Evolutionary conservation across 2,329 filamentous ascomycete species (phyloP).

Genomic region (Akanthomyces muscarius): DNA sequence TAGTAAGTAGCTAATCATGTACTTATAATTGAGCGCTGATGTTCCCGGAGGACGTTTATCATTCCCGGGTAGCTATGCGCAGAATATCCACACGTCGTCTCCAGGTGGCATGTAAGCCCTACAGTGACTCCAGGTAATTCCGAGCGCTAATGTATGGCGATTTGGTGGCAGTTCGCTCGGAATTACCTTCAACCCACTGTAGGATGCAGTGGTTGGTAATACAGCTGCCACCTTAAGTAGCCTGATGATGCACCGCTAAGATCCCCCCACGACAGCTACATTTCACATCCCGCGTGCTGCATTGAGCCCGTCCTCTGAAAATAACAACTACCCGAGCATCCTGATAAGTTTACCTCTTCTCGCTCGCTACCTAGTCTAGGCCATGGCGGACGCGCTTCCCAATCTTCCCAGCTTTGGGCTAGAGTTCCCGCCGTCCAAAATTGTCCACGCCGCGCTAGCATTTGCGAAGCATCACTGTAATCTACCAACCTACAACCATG

Average conservation of each 20-base stretch:
- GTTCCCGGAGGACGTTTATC: neutral
- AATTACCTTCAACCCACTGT: too few relatives aligned
- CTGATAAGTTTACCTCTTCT: neutral
- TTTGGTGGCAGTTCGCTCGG: too few relatives aligned
- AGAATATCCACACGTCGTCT: neutral
- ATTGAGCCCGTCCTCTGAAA: neutral
- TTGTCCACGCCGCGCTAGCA: slow-evolving; percentile 1
- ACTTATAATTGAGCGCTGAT: too few relatives aligned
- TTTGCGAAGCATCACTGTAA: slow-evolving; percentile 17
- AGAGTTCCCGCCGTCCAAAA: neutral
- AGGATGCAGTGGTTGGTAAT: too few relatives aligned
- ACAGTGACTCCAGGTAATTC: too few relatives aligned
- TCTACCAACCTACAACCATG: slow-evolving; percentile 17
- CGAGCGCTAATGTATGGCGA: too few relatives aligned
- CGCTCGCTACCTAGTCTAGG: neutral
- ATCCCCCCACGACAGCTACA: neutral
- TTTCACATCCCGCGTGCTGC: neutral
- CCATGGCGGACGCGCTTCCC: neutral
- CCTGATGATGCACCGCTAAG: neutral
- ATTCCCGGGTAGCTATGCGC: neutral
- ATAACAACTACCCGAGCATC: too few relatives aligned
- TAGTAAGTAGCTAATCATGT: too few relatives aligned
- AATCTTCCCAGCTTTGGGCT: neutral
- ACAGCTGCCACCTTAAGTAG: neutral
- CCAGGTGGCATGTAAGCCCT: neutral